A percentile compares a stretch with the other conserved stretches of the same genome.
Evolutionary conservation across 257 asterid genomes (phyloP).

Genomic region (Solanum neorickii): DNA sequence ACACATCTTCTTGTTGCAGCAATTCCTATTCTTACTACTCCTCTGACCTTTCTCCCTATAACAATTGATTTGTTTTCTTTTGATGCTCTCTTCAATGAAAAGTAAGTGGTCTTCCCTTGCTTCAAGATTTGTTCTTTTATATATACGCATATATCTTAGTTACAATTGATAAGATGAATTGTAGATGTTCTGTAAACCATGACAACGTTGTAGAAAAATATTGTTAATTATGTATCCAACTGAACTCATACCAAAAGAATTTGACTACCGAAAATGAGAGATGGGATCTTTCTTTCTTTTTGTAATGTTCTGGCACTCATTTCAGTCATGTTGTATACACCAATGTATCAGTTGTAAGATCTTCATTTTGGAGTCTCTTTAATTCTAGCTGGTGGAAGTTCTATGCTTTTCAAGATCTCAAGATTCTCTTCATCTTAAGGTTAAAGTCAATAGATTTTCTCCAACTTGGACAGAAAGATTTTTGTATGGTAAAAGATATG

Average conservation of each 20-base stretch:
- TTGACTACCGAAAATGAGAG: too few relatives aligned
- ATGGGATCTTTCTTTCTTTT: not conserved
- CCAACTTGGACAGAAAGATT: not conserved
- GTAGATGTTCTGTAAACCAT: not conserved
- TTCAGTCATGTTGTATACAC: too few relatives aligned
- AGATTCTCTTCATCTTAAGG: not conserved
- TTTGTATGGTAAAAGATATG: not conserved
- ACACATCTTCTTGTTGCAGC: not conserved
- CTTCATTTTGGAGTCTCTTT: not conserved
- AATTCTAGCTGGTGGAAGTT: not conserved
- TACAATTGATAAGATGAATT: not conserved
- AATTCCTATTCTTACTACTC: not conserved
- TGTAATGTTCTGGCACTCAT: not conserved
- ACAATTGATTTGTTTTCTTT: slow-evolving; percentile 38
- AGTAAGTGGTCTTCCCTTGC: slow-evolving; percentile 12
- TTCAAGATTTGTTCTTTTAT: not conserved
- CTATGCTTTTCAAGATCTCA: not conserved
- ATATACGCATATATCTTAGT: not conserved
- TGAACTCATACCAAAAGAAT: not conserved
- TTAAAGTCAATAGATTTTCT: not conserved
- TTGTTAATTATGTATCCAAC: not conserved
- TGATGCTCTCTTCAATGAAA: slow-evolving; percentile 47
- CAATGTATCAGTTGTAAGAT: not conserved
- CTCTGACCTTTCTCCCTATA: not conserved
- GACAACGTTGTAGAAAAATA: not conserved